Base-by-base conservation (phyloP, 2,329 filamentous ascomycete species). In the Colletotrichum higginsianum region DNA sequence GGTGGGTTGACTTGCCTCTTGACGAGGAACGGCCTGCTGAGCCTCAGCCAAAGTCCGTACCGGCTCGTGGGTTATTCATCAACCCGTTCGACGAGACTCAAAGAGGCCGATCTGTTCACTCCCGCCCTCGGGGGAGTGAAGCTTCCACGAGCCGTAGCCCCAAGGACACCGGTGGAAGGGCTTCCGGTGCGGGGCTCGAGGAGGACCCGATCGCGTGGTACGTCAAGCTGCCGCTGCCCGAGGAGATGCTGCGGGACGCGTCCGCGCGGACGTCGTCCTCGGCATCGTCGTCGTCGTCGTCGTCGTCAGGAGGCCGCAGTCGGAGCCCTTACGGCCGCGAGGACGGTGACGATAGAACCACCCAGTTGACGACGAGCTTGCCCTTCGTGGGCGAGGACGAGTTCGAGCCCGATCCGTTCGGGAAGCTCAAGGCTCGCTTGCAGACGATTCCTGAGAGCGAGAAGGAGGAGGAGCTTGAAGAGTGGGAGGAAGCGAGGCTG, bases 1-100 rank as follows among this genome's bases (percentile, higher is more conserved):
- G 60, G 16, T 18, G 60, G 60, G 9, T 18, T 21, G 46, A 26
- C 4, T 16, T 52, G 2, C 5, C 35, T n/a, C 60, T 62, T 16
- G 47, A 42, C 9, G 30, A 52, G 46, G 35, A 2, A 12, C 30
- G n/a, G 1, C 1, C 5, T 21, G 4, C 11, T 2, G 30, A 38
- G 12, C 6, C 4, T 5, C 23, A 16, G 30, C 11, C 8, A 1
- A 21, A 4, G 7, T 13, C 7, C 8, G n/a, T 15, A 0, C 16
- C 46, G 8, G n/a, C 47, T 16, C n/a, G 16, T 11, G 46, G 13
- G 4, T 2, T 13, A 5, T 62, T 62, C 16, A 15, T 52, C 21
- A 30, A 62, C 15, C 60, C 46, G 2, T 62, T 52, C 21, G 35
- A 52, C 1, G 47, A 30, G 35, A 38, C 35, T 38, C 35, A 2